Base-by-base conservation (phyloP, 1,139 yeast genomes). In the Protomyces gravidus region DNA sequence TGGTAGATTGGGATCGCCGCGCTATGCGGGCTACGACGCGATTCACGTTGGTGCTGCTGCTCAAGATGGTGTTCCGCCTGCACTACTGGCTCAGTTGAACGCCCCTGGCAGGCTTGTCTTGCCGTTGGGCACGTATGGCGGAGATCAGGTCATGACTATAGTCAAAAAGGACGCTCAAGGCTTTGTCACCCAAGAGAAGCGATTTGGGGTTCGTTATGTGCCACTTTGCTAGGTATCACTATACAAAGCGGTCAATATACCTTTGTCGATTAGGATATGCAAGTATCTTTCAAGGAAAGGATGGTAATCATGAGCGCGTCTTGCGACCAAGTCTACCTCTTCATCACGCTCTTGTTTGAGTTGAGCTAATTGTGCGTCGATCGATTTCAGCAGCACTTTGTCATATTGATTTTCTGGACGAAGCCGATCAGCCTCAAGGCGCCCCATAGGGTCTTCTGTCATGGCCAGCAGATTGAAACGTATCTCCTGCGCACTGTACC, bases 381-480 rank as follows among this genome's bases (percentile, higher is more conserved):
- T 23, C 7, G 13, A 13, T 40, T n/a, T 19, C 7, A 19, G 9
- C 21, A 7, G 11, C 6, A 6, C 26, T 13, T 13, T n/a, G 2
- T 40, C 26, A 13, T 15, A 32, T 2, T 32, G 36, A 32, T 32
- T 13, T 32, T 15, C n/a, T 13, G n/a, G n/a, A 15, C 36, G 11
- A 13, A 13, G 36, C 3, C 21, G 23, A 7, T 23, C 26, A 6
- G 26, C 23, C 5, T 19, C 23, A 23, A n/a, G 46, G 26, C n/a
- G 23, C 11, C 23, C 36, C 15, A 30, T 73, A 65, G 78, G 79
- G 67, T 84, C 81, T 60, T 76, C 73, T 27, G 84, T 78, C 33
- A 84, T 73, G 0, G 82, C 86, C 53, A 83, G 70, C 53, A 82
- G 72, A 13, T 85, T 81, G 68, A 83, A 84, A 51, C 86, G 74